Conservation (phyloP, 2,329 filamentous ascomycete genomes). For the Venturia nashicola region DNA sequence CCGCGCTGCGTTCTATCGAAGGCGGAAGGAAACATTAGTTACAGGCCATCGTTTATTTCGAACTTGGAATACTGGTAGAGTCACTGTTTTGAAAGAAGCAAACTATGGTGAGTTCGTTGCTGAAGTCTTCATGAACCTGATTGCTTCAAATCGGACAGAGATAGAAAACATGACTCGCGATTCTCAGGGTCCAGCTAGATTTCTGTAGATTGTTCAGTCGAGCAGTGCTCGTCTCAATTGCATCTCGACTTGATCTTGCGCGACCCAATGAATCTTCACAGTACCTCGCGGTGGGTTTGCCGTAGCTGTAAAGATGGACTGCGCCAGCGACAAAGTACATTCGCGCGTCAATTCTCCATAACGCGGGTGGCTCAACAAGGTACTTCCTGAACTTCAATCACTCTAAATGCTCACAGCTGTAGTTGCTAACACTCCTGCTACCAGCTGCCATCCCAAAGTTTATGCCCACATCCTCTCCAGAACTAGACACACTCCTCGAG, state of each 20-base stretch:
- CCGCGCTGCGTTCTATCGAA: no score
- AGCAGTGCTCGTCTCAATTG: background rate
- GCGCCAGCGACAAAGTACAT: background rate
- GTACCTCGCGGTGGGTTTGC: background rate
- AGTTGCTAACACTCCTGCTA: background rate
- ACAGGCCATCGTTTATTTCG: no score
- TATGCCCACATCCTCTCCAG: slow-evolving; percentile 36
- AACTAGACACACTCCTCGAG: slow-evolving; percentile 42
- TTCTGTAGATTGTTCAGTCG: background rate
- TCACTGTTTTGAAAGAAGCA: background rate
- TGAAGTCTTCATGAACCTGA: background rate
- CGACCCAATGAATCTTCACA: background rate
- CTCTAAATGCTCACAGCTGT: background rate
- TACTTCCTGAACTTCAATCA: background rate
- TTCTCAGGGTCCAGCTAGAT: background rate
- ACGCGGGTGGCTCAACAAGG: background rate
- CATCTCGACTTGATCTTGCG: background rate
- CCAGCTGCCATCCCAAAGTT: slow-evolving; percentile 28
- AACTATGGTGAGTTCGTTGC: background rate
- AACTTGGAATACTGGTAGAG: background rate
- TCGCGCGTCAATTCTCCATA: background rate
- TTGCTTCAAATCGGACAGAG: background rate
- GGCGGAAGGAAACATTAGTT: no score
- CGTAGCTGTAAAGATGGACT: background rate
- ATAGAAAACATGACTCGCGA: background rate